These are phyloP conservation scores for Penicillium cinerascens DNA, from an alignment of 495 filamentous ascomycete species.

Conservation along the genomic window DNA sequence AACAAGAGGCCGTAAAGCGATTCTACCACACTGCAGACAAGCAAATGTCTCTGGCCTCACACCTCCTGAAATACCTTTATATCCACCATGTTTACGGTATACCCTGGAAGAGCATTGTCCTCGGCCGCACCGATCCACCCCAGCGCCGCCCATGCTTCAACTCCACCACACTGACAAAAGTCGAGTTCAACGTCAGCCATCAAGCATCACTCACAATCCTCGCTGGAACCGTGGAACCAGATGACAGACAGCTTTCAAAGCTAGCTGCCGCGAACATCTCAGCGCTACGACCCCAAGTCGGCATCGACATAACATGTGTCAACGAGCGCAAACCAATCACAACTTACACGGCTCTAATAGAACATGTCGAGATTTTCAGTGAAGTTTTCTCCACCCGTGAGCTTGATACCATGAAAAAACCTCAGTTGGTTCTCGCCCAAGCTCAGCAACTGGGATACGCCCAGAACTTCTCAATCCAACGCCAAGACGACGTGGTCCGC, in stretches of 20 bases:
- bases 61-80: slow-evolving; percentile 74
- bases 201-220: slow-evolving; percentile 75
- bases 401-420: slow-evolving; percentile 54
- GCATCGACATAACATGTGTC: slow-evolving; percentile 72
- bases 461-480: neutral
- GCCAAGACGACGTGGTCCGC: slow-evolving; percentile 37
- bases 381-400: slow-evolving; percentile 68
- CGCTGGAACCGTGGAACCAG: slow-evolving; percentile 43
- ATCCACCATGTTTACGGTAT: slow-evolving; percentile 59
- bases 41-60: slow-evolving; percentile 62
- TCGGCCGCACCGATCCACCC: slow-evolving; percentile 58
- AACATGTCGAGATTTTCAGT: slow-evolving; percentile 74
- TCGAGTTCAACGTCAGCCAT: slow-evolving; percentile 88
- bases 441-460: slow-evolving; percentile 23
- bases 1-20: slow-evolving; percentile 35
- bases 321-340: slow-evolving; percentile 55
- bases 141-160: slow-evolving; percentile 61
- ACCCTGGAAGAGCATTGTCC: slow-evolving; percentile 60
- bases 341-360: slow-evolving; percentile 53
- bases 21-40: slow-evolving; percentile 40
- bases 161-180: slow-evolving; percentile 31
- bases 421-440: slow-evolving; percentile 22
- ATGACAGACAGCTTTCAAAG: neutral
- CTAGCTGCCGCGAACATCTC: slow-evolving; percentile 4
- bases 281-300: slow-evolving; percentile 38